Evolutionary conservation across 1,284 basidiomycete genomes (phyloP).

Genomic region (Fomitopsis schrenkii): DNA sequence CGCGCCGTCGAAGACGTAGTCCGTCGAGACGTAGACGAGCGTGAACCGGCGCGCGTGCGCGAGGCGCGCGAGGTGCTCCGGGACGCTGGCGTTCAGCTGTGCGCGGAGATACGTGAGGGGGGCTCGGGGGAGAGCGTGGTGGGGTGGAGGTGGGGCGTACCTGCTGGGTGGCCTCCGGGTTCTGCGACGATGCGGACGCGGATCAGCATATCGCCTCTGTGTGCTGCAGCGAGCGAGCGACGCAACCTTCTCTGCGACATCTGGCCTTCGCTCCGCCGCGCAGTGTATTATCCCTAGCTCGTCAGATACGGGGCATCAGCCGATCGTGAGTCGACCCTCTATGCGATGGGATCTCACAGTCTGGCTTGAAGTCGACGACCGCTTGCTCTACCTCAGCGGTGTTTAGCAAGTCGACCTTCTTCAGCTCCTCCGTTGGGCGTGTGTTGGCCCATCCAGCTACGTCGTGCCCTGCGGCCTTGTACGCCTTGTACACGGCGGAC

Average conservation of each 20-base stretch:
- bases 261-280: conserved; percentile 80
- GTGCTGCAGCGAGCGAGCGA: neutral
- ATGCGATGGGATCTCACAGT: conserved; percentile 45
- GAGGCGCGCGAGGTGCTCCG: conserved; percentile 57
- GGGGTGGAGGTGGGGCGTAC: conserved; percentile 30
- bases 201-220: neutral
- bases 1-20: conserved; percentile 87
- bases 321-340: neutral
- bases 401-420: conserved; percentile 59
- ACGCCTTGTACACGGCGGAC: conserved; percentile 59
- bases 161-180: conserved; percentile 61
- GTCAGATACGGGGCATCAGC: too few relatives aligned
- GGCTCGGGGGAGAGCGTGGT: neutral
- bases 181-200: conserved; percentile 28
- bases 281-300: conserved; percentile 75
- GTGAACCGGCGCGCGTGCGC: conserved; percentile 52
- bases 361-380: conserved; percentile 53
- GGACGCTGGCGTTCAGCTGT: conserved; percentile 69
- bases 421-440: conserved; percentile 48
- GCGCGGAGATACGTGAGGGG: neutral
- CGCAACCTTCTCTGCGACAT: conserved; percentile 73
- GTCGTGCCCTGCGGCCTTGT: conserved; percentile 38
- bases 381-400: conserved; percentile 41
- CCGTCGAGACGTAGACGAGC: conserved; percentile 77
- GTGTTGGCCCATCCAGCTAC: conserved; percentile 65